Conservation (phyloP, 2,329 filamentous ascomycete species). For the Apiospora sp. region DNA sequence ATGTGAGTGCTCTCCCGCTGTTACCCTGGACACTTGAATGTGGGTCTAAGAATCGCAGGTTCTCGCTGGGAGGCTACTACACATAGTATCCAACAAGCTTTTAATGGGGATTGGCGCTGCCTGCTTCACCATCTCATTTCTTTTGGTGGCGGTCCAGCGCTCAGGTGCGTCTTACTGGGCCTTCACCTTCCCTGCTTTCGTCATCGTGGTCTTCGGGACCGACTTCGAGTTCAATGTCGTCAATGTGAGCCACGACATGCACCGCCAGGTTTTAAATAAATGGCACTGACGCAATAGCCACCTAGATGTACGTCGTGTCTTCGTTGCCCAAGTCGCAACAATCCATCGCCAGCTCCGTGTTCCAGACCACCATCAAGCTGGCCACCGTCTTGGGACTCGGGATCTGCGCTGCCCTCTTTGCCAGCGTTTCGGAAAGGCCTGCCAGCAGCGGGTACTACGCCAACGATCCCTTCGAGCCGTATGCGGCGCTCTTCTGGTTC, state of each 20-base stretch:
- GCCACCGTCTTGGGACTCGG: constrained; percentile 62
- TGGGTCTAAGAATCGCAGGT: neutral
- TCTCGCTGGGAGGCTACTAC: constrained; percentile 66
- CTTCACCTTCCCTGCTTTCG: constrained; percentile 28
- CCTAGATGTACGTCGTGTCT: constrained; percentile 68
- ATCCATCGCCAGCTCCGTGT: constrained; percentile 66
- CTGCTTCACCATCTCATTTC: constrained; percentile 49
- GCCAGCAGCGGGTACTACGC: constrained; percentile 23
- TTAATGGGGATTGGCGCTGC: constrained; percentile 59
- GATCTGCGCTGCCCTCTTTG: constrained; percentile 39
- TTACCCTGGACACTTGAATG: neutral
- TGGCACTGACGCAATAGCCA: too few relatives aligned
- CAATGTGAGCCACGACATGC: too few relatives aligned
- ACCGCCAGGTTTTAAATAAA: too few relatives aligned
- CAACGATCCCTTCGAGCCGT: constrained; percentile 23
- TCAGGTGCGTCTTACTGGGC: constrained; percentile 49
- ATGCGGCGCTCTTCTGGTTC: constrained; percentile 24
- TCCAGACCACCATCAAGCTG: constrained; percentile 65
- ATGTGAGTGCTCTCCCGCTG: constrained; percentile 47
- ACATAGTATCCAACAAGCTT: constrained; percentile 69
- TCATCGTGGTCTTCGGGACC: constrained; percentile 68
- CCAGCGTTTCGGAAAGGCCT: neutral
- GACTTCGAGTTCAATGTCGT: constrained; percentile 76
- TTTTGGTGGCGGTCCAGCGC: constrained; percentile 65
- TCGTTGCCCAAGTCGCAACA: constrained; percentile 62